phyloP scores from a whole-genome alignment of 768 basidiomycete genomes.

The Boletus fagicola region DNA sequence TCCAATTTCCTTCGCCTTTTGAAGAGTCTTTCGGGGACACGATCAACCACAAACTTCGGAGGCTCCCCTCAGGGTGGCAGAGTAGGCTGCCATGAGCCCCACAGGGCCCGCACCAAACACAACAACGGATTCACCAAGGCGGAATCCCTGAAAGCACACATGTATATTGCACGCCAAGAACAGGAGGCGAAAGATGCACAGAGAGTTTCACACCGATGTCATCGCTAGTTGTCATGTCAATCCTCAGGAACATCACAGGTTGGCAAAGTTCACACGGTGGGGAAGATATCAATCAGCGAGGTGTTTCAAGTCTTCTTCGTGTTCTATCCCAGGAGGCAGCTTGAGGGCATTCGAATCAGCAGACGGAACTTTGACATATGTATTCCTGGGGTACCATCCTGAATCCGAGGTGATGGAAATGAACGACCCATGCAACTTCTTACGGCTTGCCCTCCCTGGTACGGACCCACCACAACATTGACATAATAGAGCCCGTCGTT shows the following conservation, averaged over 20 bases:
- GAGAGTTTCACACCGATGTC: background rate
- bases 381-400: background rate
- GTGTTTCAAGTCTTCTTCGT: background rate
- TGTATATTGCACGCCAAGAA: background rate
- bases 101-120: background rate
- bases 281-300: background rate
- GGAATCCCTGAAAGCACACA: background rate
- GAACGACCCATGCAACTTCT: background rate
- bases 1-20: constrained; percentile 49
- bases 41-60: constrained; percentile 55
- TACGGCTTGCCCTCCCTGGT: background rate
- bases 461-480: background rate
- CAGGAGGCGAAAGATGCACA: background rate
- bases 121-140: background rate
- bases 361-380: background rate
- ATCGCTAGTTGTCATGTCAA: background rate
- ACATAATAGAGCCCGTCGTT: background rate
- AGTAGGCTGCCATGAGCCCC: constrained; percentile 52
- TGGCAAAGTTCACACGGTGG: background rate
- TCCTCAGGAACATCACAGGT: background rate
- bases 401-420: background rate
- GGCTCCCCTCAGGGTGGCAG: constrained; percentile 50
- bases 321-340: background rate
- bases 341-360: background rate
- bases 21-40: constrained; percentile 43